These are phyloP conservation scores for Macrotyloma uniflorum DNA, from an alignment of 306 rosid genomes.

Conservation along the genomic window DNA sequence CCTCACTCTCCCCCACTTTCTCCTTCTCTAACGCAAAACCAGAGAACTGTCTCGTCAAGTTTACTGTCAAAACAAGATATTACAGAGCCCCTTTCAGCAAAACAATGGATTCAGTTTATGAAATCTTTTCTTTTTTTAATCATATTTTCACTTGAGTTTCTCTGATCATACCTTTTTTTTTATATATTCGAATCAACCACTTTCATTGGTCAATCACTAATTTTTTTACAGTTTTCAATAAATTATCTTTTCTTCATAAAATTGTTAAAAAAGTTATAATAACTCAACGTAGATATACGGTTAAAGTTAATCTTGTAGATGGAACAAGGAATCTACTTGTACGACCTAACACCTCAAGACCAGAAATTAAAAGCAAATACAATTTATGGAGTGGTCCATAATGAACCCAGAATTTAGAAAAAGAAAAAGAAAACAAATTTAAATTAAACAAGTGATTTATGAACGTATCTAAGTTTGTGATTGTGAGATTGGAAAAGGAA, in stretches of 20 bases:
- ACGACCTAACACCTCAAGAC: not conserved
- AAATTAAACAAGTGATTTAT: not conserved
- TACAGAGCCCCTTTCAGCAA: constrained; percentile 7
- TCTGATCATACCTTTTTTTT: too few relatives aligned
- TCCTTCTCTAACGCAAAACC: not conserved
- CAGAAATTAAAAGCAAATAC: not conserved
- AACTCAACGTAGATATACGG: not conserved
- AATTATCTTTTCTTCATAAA: too few relatives aligned
- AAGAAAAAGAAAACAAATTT: not conserved
- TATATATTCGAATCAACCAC: too few relatives aligned
- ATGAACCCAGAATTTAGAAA: not conserved
- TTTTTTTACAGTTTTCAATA: too few relatives aligned
- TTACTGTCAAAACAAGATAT: not conserved
- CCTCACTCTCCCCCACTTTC: constrained; percentile 4
- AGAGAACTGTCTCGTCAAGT: not conserved
- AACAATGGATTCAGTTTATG: not conserved
- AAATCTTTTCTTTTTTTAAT: too few relatives aligned
- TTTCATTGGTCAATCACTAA: too few relatives aligned
- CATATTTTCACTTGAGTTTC: too few relatives aligned
- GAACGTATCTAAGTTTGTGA: not conserved
- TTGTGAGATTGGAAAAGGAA: not conserved
- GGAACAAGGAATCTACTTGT: not conserved
- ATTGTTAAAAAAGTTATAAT: too few relatives aligned
- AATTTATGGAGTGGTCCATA: constrained; percentile 31
- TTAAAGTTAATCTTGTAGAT: not conserved